These are phyloP conservation scores for Penicillium paradoxum DNA, from an alignment of 495 filamentous ascomycete genomes.

Conservation along the genomic window DNA sequence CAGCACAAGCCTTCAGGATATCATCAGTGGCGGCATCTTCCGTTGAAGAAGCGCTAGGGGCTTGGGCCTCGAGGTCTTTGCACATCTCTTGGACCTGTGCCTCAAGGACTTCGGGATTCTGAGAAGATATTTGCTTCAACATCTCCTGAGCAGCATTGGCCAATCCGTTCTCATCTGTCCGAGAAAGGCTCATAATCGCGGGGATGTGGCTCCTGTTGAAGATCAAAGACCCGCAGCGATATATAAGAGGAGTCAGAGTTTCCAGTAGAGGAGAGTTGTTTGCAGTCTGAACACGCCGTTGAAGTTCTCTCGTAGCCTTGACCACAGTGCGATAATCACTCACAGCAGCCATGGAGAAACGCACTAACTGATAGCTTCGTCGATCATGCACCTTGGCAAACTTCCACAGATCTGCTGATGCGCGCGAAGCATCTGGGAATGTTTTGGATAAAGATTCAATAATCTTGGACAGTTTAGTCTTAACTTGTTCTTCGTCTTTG, in stretches of 20 bases:
- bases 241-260: conserved; percentile 76
- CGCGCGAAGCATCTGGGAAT: conserved; percentile 65
- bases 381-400: conserved; percentile 92
- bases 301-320: conserved; percentile 84
- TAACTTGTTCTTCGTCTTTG: conserved; percentile 61
- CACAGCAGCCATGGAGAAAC: conserved; percentile 76
- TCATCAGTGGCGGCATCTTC: conserved; percentile 71
- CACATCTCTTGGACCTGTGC: conserved; percentile 91
- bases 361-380: conserved; percentile 82
- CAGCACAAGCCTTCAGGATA: conserved; percentile 86
- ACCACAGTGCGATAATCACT: conserved; percentile 88
- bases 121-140: conserved; percentile 84
- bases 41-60: conserved; percentile 59
- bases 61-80: conserved; percentile 72
- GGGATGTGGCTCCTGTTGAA: conserved; percentile 94
- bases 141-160: conserved; percentile 81
- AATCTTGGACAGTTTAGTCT: conserved; percentile 59
- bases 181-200: conserved; percentile 79
- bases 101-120: conserved; percentile 82
- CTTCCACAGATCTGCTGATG: conserved; percentile 70
- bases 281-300: conserved; percentile 70
- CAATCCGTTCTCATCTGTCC: conserved; percentile 72
- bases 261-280: conserved; percentile 61
- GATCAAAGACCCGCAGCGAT: conserved; percentile 73
- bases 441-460: conserved; percentile 66